Conservation (phyloP, 2,329 filamentous ascomycete genomes). For the Raffaelea deltoideospora region DNA sequence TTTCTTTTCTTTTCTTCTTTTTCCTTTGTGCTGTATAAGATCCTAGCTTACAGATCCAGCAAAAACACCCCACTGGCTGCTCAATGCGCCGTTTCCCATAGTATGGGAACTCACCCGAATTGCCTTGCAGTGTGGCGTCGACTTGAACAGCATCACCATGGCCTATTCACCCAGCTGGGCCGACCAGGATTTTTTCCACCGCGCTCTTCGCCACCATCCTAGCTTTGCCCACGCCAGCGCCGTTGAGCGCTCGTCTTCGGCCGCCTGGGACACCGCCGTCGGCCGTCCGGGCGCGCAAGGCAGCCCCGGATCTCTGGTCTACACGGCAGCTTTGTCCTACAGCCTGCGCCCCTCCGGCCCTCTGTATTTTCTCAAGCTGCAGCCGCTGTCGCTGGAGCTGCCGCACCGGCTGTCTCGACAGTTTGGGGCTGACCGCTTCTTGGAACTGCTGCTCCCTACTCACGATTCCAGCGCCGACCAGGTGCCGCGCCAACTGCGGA, state of each 20-base stretch:
- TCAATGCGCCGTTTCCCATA: constrained; percentile 30
- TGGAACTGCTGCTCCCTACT: constrained; percentile 38
- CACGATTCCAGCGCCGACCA: constrained; percentile 15
- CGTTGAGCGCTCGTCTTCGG: constrained; percentile 27
- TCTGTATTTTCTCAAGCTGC: constrained; percentile 29
- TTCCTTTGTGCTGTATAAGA: too few relatives aligned
- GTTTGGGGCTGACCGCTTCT: constrained; percentile 42
- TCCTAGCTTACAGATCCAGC: too few relatives aligned
- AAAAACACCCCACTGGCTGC: constrained; percentile 23
- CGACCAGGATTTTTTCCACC: constrained; percentile 28
- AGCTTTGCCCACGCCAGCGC: constrained; percentile 28
- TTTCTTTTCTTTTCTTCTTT: too few relatives aligned
- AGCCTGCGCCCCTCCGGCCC: constrained; percentile 18
- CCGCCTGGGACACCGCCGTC: constrained; percentile 31
- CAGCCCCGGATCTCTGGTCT: constrained; percentile 22
- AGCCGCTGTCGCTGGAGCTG: constrained; percentile 31
- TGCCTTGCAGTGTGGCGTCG: constrained; percentile 27
- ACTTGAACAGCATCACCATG: constrained; percentile 20
- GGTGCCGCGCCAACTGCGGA: constrained; percentile 13
- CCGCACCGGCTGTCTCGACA: constrained; percentile 36
- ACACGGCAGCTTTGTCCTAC: constrained; percentile 13
- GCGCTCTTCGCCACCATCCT: constrained; percentile 21
- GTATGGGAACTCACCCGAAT: constrained; percentile 37
- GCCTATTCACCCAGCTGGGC: constrained; percentile 24
- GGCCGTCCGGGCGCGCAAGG: not conserved